Base-by-base conservation (phyloP, 495 filamentous ascomycete genomes). In the Ramalina peruviana region DNA sequence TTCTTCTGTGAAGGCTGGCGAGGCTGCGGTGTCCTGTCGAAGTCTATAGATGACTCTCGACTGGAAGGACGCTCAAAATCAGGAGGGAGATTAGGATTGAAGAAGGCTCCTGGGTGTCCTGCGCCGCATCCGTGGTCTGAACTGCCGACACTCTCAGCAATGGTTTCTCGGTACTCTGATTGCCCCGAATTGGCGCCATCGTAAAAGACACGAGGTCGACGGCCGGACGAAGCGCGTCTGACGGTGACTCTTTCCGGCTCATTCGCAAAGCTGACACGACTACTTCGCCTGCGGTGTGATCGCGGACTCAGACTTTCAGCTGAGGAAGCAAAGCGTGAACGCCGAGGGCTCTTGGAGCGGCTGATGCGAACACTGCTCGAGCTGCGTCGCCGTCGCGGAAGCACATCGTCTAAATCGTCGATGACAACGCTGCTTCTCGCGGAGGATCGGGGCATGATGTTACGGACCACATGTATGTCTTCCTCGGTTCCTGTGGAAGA, bases 221-320 rank as follows among this genome's bases (percentile, higher is more conserved):
- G 54, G 21, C 42, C 48, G 3, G 46, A 37, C 25, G 36, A 39
- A 3, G 45, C 45, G 6, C 17, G 26, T 25, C 50, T 45, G 25
- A 46, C 21, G 27, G 40, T 17, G 16, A 49, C 23, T 2, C 52
- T 50, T 33, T 53, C 54, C 21, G 40, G n/a, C 16, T 56, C 54
- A 43, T 56, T 50, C 4, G 46, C 40, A 13, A 56, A 56, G 30
- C 43, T 52, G 21, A 47, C 43, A n/a, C 33, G 50, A 38, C 50
- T 52, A 23, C 21, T 16, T 33, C 50, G 39, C 16, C 50, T 27
- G 33, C 33, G 36, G 12, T 16, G 43, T 2, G 23, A 42, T 46
- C 19, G 43, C 15, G 25, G 50, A 5, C 11, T 13, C 27, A 26
- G 26, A 20, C 30, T 37, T 5, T 52, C 49, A 13, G n/a, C 36